Evolutionary conservation across 306 rosid genomes (phyloP), one percentile per base, ranked within the genome.

Genomic region (Luffa aegyptiaca): DNA sequence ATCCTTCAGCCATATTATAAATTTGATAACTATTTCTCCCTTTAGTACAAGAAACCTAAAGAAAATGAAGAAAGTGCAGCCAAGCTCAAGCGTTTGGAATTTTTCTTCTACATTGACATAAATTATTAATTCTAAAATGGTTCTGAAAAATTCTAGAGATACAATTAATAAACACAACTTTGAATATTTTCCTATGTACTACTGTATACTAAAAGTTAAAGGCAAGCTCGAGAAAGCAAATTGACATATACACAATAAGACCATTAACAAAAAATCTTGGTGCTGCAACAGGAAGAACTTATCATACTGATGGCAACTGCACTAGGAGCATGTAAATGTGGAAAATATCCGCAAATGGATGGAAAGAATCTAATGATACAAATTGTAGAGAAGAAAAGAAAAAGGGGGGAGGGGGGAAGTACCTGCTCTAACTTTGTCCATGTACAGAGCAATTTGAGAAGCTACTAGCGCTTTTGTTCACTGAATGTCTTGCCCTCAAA

Each of bases 401-500:
- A 20, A 33, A 9, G 57, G 46, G 62, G 70, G 42, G 8, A 10
- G 8, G 3, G 46, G 35, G 21, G 33, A 35, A 75, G 35, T 75
- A 75, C 79, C 63, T 75, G 64, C 63, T 36, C 79, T 75, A 75
- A 51, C 64, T 75, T 31, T 52, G 79, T 75, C 35, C 18, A 75
- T 75, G 33, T 75, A 35, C 63, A 51, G 42, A 16, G 79, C 79
- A 75, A 49, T 48, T 8, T 9, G 78, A 44, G 48, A 75, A 33
- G 64, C 35, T 74, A 79, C 89, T 86, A 95, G 42, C 97, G 88
- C 89, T 91, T 95, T 66, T 82, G 97, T 76, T 95, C 99, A 82
- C 76, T 41, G 95, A 94, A 90, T 0, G 92, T 87, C 89, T 93
- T 96, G 53, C 98, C 90, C 83, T 96, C 99, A 37, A 96, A 96